Evolutionary conservation across 2,329 filamentous ascomycete genomes (phyloP).

Genomic region (Clonostachys sp.): DNA sequence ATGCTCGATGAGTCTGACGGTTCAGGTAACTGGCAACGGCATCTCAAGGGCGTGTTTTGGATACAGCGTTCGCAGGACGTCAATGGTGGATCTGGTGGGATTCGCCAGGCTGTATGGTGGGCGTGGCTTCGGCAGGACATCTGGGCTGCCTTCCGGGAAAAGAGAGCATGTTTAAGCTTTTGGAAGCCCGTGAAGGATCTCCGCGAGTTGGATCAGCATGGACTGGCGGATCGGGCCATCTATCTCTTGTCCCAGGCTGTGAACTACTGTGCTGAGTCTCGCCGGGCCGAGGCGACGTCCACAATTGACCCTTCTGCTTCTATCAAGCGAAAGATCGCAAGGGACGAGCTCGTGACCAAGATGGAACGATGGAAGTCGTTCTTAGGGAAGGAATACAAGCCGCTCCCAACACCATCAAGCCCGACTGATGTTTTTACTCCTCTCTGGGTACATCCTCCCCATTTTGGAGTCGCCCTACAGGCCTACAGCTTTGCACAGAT

Average conservation of each 20-base stretch:
- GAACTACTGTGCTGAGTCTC: conserved; percentile 48
- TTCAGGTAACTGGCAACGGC: conserved; percentile 47
- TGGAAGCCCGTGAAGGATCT: conserved; percentile 46
- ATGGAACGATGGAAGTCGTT: conserved; percentile 22
- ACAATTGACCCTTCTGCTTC: conserved; percentile 1
- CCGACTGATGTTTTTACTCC: conserved; percentile 29
- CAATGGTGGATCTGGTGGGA: conserved; percentile 49
- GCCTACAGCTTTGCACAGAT: conserved; percentile 47
- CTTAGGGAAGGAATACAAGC: conserved; percentile 28
- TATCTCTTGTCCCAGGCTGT: conserved; percentile 34
- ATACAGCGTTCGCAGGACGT: conserved; percentile 57
- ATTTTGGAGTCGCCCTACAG: conserved; percentile 43
- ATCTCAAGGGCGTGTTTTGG: conserved; percentile 60
- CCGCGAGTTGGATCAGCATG: conserved; percentile 38
- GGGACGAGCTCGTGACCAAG: conserved; percentile 7
- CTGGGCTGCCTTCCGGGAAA: conserved; percentile 57
- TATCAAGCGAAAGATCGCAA: conserved; percentile 8
- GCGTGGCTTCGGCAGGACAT: conserved; percentile 59
- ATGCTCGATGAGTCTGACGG: conserved; percentile 49
- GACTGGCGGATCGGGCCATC: conserved; percentile 45
- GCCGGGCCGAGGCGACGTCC: background rate
- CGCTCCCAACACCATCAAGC: conserved; percentile 24
- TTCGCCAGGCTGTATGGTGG: conserved; percentile 58
- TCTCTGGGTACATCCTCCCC: conserved; percentile 43
- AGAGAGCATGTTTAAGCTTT: conserved; percentile 47